Conservation (phyloP, 2,329 filamentous ascomycete genomes). For the Penicillium sp. region DNA sequence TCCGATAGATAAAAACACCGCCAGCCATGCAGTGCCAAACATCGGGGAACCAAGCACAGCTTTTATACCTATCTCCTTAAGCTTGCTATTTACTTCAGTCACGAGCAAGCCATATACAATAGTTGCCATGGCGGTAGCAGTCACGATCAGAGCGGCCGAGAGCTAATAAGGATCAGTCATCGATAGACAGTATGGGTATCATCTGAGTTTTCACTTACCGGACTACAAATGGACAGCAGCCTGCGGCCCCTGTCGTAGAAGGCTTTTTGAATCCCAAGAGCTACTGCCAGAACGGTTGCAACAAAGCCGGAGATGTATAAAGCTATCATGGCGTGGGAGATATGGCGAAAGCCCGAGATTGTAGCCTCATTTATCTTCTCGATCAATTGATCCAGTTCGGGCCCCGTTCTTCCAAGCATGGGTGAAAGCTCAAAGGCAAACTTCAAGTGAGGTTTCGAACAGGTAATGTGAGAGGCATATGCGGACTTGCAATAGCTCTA, state of each 20-base stretch:
- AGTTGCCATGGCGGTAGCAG: not conserved
- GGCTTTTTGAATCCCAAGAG: not conserved
- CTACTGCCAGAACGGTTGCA: not conserved
- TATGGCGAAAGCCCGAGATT: constrained; percentile 6
- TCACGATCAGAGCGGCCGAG: not conserved
- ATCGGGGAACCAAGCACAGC: not conserved
- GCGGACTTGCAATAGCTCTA: constrained; percentile 11
- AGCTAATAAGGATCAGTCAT: not conserved
- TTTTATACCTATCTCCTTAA: not conserved
- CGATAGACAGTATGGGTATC: not conserved
- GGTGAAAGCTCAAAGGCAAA: constrained; percentile 13
- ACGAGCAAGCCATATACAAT: not conserved
- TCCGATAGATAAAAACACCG: not conserved
- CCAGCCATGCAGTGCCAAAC: not conserved
- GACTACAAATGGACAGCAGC: not conserved
- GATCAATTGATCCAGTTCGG: constrained; percentile 4
- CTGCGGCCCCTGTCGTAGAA: constrained; percentile 2
- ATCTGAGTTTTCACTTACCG: constrained; percentile 1
- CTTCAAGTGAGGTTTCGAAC: constrained; percentile 5
- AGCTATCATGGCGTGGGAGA: constrained; percentile 7
- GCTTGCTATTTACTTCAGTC: not conserved
- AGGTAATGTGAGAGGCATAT: not conserved
- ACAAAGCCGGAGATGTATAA: constrained; percentile 10
- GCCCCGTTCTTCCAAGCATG: not conserved
- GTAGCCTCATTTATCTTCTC: not conserved